A percentile compares a stretch with the other conserved stretches of the same genome.
These are phyloP conservation scores for Pseudogymnoascus sp. DNA, from an alignment of 2,329 filamentous ascomycete genomes.

Conservation along the genomic window DNA sequence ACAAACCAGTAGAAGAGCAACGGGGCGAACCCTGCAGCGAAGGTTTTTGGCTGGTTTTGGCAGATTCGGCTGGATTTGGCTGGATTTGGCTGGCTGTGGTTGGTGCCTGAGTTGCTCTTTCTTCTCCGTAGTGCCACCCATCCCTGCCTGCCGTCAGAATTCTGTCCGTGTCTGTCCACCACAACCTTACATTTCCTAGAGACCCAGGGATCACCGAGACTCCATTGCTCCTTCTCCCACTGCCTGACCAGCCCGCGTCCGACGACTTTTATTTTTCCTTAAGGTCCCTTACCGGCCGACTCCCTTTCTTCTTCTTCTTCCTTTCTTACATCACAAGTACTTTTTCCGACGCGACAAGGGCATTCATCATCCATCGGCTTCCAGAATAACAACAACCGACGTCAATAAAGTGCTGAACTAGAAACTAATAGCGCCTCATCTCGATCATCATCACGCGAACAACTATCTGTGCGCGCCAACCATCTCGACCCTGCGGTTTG, in stretches of 20 bases:
- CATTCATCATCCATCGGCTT: not conserved
- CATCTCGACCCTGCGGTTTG: not conserved
- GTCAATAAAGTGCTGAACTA: not conserved
- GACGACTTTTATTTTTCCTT: not conserved
- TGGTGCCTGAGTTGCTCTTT: constrained; percentile 4
- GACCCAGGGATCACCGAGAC: constrained; percentile 3
- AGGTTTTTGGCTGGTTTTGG: not conserved
- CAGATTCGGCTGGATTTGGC: not conserved
- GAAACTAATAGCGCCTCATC: constrained; percentile 4
- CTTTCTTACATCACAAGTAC: not conserved
- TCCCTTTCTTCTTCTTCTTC: not conserved
- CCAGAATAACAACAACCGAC: not conserved
- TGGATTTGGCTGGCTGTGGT: not conserved
- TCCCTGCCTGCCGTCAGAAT: not conserved
- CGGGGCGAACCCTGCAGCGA: not conserved
- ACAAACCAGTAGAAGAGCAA: not conserved
- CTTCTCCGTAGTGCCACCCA: not conserved
- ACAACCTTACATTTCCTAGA: constrained; percentile 2
- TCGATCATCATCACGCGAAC: constrained; percentile 1
- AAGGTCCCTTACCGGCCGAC: not conserved
- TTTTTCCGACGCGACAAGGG: not conserved
- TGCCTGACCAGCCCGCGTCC: not conserved
- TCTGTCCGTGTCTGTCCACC: constrained; percentile 5
- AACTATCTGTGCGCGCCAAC: not conserved
- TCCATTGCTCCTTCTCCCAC: not conserved